Evolutionary conservation across 1,139 yeast species (phyloP).

Genomic region (Magnusiomyces clavatus): DNA sequence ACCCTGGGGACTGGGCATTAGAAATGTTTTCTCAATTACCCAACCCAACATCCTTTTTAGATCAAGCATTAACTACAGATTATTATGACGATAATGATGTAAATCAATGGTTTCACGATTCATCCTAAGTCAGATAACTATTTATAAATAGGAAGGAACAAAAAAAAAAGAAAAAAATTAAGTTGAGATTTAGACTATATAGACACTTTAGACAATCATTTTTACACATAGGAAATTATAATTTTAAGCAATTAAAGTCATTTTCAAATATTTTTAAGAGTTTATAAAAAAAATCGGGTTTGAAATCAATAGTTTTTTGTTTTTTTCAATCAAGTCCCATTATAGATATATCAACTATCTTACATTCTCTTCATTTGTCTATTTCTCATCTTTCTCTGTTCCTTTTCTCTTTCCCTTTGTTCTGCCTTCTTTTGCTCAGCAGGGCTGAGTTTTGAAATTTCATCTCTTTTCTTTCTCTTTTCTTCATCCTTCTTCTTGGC

Average conservation of each 20-base stretch:
- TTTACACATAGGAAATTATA: neutral
- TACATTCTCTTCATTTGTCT: conserved; percentile 3
- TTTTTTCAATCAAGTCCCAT: no score
- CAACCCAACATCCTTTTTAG: conserved; percentile 32
- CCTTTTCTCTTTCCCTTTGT: conserved; percentile 58
- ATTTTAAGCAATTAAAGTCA: neutral
- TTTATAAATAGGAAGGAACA: neutral
- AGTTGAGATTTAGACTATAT: neutral
- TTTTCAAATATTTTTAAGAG: no score
- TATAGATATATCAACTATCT: neutral
- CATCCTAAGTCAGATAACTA: neutral
- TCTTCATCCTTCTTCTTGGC: conserved; percentile 64
- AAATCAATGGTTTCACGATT: conserved; percentile 1
- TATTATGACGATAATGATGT: neutral
- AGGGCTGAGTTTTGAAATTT: conserved; percentile 49
- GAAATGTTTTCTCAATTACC: conserved; percentile 33
- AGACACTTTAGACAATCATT: neutral
- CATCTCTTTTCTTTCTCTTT: conserved; percentile 51
- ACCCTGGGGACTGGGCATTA: conserved; percentile 27
- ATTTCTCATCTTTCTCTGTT: conserved; percentile 39
- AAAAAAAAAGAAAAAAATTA: neutral
- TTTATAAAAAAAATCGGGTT: no score
- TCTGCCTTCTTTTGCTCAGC: conserved; percentile 60
- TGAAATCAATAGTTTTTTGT: no score
- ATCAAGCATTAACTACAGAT: conserved; percentile 22